These are phyloP conservation scores for Alnus rubra DNA, from an alignment of 306 rosid species.

Conservation along the genomic window DNA sequence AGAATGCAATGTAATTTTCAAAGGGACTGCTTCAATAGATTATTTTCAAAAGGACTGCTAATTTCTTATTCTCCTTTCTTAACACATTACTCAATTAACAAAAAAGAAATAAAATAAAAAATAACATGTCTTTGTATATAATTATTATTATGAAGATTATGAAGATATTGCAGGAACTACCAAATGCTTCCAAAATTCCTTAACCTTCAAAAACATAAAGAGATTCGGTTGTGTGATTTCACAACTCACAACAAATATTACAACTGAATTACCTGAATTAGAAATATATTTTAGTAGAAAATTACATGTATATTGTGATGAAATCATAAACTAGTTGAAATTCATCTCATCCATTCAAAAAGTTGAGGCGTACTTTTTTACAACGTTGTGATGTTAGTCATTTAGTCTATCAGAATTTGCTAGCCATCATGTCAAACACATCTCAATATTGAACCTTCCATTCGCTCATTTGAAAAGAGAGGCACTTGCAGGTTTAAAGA, in stretches of 20 bases:
- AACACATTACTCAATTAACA: neutral
- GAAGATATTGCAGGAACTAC: neutral
- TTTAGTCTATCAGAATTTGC: neutral
- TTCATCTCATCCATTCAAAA: neutral
- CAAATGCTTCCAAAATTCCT: neutral
- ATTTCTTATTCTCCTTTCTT: neutral
- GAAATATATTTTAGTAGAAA: neutral
- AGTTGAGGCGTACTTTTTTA: neutral
- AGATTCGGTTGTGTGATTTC: neutral
- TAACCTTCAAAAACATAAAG: neutral
- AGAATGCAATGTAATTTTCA: conserved; percentile 3
- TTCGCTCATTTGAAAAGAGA: conserved; percentile 8
- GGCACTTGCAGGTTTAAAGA: conserved; percentile 4
- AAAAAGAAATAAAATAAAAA: neutral
- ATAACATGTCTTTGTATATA: neutral
- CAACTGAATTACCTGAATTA: neutral
- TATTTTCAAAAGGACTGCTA: too few species aligned
- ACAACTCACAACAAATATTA: neutral
- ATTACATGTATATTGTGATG: neutral
- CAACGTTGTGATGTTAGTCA: neutral
- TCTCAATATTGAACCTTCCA: neutral
- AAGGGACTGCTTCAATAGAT: conserved; percentile 21
- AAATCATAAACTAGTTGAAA: neutral
- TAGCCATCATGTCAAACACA: neutral
- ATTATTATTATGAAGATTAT: neutral